These are phyloP conservation scores for Mycena rosella DNA, from an alignment of 768 basidiomycete species.

Conservation along the genomic window DNA sequence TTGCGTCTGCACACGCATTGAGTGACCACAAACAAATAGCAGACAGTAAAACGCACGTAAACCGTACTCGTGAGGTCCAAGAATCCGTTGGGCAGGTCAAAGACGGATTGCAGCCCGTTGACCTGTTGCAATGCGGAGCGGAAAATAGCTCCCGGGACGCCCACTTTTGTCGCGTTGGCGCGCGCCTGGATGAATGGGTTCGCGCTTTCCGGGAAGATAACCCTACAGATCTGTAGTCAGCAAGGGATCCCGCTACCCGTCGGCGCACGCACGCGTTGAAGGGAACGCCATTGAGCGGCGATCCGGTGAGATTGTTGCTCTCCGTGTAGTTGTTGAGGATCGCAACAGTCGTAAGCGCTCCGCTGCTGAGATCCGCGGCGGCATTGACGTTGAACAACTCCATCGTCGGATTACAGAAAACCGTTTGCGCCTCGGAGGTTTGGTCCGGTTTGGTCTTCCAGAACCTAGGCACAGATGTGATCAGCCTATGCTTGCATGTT, in stretches of 20 bases:
- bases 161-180: constrained; percentile 60
- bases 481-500: neutral
- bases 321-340: constrained; percentile 22
- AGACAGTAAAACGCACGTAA: constrained; percentile 58
- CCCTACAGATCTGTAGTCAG: constrained; percentile 43
- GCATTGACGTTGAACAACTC: constrained; percentile 49
- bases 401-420: constrained; percentile 59
- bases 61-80: constrained; percentile 61
- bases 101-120: constrained; percentile 58
- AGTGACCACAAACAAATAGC: neutral
- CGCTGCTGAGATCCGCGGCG: constrained; percentile 48
- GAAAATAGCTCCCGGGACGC: constrained; percentile 73
- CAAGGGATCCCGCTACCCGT: neutral
- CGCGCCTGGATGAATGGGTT: constrained; percentile 66
- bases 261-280: constrained; percentile 32
- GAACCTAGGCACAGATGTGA: constrained; percentile 39
- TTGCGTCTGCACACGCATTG: constrained; percentile 56
- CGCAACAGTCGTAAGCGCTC: constrained; percentile 19
- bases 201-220: constrained; percentile 55
- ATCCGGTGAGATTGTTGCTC: constrained; percentile 31
- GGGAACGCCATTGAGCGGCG: constrained; percentile 20
- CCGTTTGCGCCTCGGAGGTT: constrained; percentile 45
- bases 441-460: constrained; percentile 44
- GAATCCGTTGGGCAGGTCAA: constrained; percentile 64
- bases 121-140: constrained; percentile 59